phyloP scores from a whole-genome alignment of 345 rosid species.

The Orychophragmus violaceus region DNA sequence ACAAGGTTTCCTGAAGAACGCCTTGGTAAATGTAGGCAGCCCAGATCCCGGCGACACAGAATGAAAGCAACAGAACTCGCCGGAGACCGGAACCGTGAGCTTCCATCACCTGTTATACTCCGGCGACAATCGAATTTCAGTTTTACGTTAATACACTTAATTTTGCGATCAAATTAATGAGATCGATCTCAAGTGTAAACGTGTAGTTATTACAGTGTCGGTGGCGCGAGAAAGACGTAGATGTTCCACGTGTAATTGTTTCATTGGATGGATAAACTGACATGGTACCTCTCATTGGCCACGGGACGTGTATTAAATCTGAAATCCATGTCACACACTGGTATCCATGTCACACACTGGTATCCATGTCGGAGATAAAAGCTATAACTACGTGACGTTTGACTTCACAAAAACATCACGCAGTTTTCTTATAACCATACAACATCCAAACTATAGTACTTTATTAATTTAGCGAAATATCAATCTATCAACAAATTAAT shows the following conservation, averaged over 20 bases:
- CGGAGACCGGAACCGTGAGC: slow-evolving; percentile 66
- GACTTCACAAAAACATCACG: background rate
- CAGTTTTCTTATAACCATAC: no score
- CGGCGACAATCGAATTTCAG: background rate
- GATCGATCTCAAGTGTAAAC: slow-evolving; percentile 11
- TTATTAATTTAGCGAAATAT: no score
- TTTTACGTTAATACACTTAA: background rate
- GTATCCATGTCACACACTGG: slow-evolving; percentile 8
- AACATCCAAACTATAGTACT: no score
- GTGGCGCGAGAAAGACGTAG: slow-evolving; percentile 45
- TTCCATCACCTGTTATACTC: slow-evolving; percentile 35
- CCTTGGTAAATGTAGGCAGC: slow-evolving; percentile 96
- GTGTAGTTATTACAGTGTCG: slow-evolving; percentile 8
- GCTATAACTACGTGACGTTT: background rate
- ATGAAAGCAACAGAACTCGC: slow-evolving; percentile 56
- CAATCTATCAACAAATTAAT: no score
- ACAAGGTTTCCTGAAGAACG: slow-evolving; percentile 90
- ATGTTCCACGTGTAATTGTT: slow-evolving; percentile 32
- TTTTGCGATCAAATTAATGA: slow-evolving; percentile 10
- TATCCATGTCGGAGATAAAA: background rate
- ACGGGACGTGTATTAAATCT: slow-evolving; percentile 16
- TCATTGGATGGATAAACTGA: slow-evolving; percentile 29
- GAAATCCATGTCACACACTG: no score
- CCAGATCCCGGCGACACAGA: slow-evolving; percentile 97
- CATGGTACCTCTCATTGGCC: slow-evolving; percentile 38